Percentiles rank a stretch among this genome's conserved stretches.
These are phyloP conservation scores for Gentiana macrophylla DNA, from an alignment of 257 asterid genomes.

Conservation along the genomic window DNA sequence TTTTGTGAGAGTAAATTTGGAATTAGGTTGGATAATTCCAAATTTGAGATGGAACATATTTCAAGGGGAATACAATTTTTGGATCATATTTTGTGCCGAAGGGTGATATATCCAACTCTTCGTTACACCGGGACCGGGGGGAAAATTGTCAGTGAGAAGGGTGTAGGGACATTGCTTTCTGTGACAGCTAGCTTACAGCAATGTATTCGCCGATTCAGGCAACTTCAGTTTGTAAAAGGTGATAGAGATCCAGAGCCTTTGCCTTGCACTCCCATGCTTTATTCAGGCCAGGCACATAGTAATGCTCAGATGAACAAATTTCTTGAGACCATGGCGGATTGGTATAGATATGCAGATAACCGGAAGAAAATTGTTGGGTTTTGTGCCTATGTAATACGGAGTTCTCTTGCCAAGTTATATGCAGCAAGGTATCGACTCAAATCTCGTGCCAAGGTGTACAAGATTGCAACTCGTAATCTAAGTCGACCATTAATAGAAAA, in stretches of 20 bases:
- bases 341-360: conserved; percentile 95
- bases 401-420: conserved; percentile 88
- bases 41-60: conserved; percentile 75
- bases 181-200: conserved; percentile 78
- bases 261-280: conserved; percentile 94
- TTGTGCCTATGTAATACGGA: conserved; percentile 86
- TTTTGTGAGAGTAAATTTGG: conserved; percentile 51
- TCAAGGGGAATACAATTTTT: conserved; percentile 75
- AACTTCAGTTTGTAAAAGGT: conserved; percentile 68
- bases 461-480: conserved; percentile 73
- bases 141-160: conserved; percentile 73
- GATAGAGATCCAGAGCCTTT: conserved; percentile 92
- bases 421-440: conserved; percentile 92
- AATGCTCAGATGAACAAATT: conserved; percentile 91
- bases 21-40: conserved; percentile 64
- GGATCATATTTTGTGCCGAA: conserved; percentile 76
- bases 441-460: conserved; percentile 93
- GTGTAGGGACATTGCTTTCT: conserved; percentile 87
- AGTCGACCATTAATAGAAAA: conserved; percentile 71
- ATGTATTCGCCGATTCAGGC: conserved; percentile 76
- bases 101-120: conserved; percentile 85
- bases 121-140: conserved; percentile 84
- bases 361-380: conserved; percentile 84
- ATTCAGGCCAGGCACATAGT: conserved; percentile 96
- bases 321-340: conserved; percentile 90